Evolutionary conservation across 257 asterid species (phyloP).

Genomic region (Solanum ahanhuiri): DNA sequence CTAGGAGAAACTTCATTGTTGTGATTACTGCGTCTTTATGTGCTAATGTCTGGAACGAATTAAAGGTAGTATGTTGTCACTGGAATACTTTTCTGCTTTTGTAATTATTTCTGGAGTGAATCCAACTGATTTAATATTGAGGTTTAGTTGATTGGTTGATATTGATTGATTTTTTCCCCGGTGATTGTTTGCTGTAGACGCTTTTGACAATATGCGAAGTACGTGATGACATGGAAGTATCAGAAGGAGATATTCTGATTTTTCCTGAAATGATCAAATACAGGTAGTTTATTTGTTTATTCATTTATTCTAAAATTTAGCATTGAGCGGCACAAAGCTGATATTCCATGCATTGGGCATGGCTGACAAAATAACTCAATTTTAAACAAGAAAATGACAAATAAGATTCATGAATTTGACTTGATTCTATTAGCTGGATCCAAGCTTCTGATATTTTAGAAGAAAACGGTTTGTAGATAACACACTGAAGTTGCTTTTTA

Average conservation of each 20-base stretch:
- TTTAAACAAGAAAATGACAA: neutral
- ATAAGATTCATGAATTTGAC: neutral
- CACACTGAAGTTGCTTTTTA: neutral
- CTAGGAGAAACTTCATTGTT: neutral
- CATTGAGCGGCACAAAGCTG: neutral
- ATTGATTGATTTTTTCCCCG: neutral
- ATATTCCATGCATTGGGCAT: neutral
- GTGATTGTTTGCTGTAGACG: slow-evolving; percentile 40
- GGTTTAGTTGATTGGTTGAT: neutral
- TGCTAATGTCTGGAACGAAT: neutral
- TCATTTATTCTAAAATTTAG: neutral
- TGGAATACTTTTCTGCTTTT: neutral
- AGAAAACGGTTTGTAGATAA: neutral
- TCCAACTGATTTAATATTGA: neutral
- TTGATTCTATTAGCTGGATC: neutral
- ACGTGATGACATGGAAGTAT: slow-evolving; percentile 37
- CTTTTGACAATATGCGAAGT: slow-evolving; percentile 80
- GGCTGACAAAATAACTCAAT: neutral
- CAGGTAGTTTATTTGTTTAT: slow-evolving; percentile 39
- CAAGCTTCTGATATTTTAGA: neutral
- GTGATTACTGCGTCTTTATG: neutral
- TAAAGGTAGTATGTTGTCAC: neutral
- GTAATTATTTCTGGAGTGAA: neutral
- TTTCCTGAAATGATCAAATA: slow-evolving; percentile 83
- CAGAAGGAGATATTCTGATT: slow-evolving; percentile 78